Evolutionary conservation across 768 basidiomycete genomes (phyloP).

Genomic region (Tricholoma flavovirens): DNA sequence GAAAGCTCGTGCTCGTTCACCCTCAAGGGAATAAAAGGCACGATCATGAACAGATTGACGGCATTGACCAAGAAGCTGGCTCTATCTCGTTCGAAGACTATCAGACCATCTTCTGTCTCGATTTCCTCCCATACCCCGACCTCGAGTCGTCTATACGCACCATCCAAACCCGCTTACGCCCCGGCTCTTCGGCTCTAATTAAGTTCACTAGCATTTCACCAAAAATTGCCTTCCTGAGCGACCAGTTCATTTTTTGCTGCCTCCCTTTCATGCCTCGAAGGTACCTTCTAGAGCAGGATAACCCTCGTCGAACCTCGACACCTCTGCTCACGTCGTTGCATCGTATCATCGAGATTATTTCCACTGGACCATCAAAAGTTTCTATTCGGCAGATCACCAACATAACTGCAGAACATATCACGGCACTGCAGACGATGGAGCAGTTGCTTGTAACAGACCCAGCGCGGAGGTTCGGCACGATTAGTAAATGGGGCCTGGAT

Average conservation of each 20-base stretch:
- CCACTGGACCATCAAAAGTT: constrained; percentile 18
- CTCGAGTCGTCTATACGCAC: constrained; percentile 18
- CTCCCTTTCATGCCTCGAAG: constrained; percentile 37
- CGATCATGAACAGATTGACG: background rate
- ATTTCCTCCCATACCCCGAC: constrained; percentile 17
- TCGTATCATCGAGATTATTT: constrained; percentile 31
- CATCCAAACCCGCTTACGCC: constrained; percentile 17
- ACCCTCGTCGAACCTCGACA: constrained; percentile 24
- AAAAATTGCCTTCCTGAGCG: constrained; percentile 27
- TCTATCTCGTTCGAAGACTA: background rate
- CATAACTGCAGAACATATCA: constrained; percentile 31
- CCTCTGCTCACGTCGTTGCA: constrained; percentile 34
- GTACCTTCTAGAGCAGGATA: constrained; percentile 8
- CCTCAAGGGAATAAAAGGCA: background rate
- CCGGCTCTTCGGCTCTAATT: constrained; percentile 15
- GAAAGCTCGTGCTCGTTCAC: background rate
- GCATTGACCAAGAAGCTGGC: background rate
- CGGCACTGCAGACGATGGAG: constrained; percentile 19
- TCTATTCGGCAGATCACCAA: constrained; percentile 32
- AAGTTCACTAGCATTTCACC: constrained; percentile 35
- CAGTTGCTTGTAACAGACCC: constrained; percentile 23
- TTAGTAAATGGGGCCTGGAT: constrained; percentile 25
- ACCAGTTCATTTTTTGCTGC: constrained; percentile 34
- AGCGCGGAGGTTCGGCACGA: constrained; percentile 20
- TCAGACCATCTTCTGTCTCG: constrained; percentile 8